A percentile compares a stretch with the other conserved stretches of the same genome.
phyloP scores from a whole-genome alignment of 2,329 filamentous ascomycete species.

The Sclerotinia minor region DNA sequence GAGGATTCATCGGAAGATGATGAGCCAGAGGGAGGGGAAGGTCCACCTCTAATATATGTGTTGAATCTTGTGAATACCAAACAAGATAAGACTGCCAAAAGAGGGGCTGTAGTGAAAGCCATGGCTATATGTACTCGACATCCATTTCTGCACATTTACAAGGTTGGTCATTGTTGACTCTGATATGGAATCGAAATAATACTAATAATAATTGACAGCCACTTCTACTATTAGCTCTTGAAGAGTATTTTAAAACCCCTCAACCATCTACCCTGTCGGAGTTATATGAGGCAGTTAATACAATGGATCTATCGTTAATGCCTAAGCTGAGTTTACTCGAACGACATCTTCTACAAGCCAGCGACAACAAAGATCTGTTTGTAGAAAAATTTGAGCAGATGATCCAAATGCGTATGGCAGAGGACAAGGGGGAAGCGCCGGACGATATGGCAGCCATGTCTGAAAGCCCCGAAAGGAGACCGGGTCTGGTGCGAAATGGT shows the following conservation, averaged over 20 bases:
- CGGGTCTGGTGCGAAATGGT: slow-evolving; percentile 53
- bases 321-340: slow-evolving; percentile 82
- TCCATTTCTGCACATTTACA: slow-evolving; percentile 98
- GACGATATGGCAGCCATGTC: slow-evolving; percentile 50
- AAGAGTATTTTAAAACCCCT: slow-evolving; percentile 95
- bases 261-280: slow-evolving; percentile 83
- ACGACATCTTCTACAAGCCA: slow-evolving; percentile 80
- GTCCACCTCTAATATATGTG: slow-evolving; percentile 92
- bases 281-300: slow-evolving; percentile 90
- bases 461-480: slow-evolving; percentile 46
- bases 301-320: slow-evolving; percentile 94
- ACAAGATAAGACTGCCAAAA: slow-evolving; percentile 87
- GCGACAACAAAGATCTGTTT: slow-evolving; percentile 93
- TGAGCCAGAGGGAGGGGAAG: slow-evolving; percentile 72
- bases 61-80: slow-evolving; percentile 98
- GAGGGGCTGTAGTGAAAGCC: slow-evolving; percentile 92
- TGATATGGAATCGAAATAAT: slow-evolving; percentile 5
- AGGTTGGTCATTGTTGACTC: slow-evolving; percentile 54
- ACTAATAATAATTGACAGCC: slow-evolving; percentile 56
- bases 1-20: slow-evolving; percentile 56
- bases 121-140: slow-evolving; percentile 99
- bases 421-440: slow-evolving; percentile 52
- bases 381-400: slow-evolving; percentile 97
- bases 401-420: slow-evolving; percentile 76
- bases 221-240: slow-evolving; percentile 81